phyloP scores from a whole-genome alignment of 2,329 filamentous ascomycete genomes.

The Lasiodiplodia citricola region DNA sequence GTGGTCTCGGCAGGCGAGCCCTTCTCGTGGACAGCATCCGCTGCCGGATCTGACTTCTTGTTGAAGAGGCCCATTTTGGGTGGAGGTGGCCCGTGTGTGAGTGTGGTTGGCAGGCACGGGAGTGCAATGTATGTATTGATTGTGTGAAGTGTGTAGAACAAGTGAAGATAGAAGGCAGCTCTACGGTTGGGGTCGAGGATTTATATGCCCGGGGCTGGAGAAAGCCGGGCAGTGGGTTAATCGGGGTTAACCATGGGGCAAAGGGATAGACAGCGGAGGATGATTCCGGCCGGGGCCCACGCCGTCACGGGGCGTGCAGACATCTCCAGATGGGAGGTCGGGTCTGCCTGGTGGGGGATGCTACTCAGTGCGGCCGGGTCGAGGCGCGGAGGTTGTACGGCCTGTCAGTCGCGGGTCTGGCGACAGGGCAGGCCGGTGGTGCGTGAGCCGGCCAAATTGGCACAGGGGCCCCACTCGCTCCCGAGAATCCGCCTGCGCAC shows the following conservation, averaged over 20 bases:
- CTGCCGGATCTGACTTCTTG: conserved; percentile 19
- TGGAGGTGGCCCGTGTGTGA: conserved; percentile 9
- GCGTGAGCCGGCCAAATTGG: conserved; percentile 19
- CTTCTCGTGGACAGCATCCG: conserved; percentile 18
- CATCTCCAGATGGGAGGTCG: conserved; percentile 24
- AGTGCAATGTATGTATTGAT: not conserved
- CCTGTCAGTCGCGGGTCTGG: conserved; percentile 16
- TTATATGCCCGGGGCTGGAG: conserved; percentile 22
- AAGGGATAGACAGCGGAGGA: conserved; percentile 19
- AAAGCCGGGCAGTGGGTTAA: conserved; percentile 17
- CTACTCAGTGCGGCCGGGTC: conserved; percentile 21
- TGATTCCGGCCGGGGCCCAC: conserved; percentile 16
- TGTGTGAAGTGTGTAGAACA: conserved; percentile 11
- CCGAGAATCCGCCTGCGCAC: conserved; percentile 21
- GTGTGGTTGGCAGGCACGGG: conserved; percentile 20
- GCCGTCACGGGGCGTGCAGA: conserved; percentile 25
- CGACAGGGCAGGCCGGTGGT: conserved; percentile 9
- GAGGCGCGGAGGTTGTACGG: conserved; percentile 19
- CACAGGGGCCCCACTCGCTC: conserved; percentile 8
- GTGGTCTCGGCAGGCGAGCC: conserved; percentile 24
- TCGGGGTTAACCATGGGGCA: conserved; percentile 26
- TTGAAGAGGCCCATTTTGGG: conserved; percentile 27
- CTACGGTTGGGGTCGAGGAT: conserved; percentile 3
- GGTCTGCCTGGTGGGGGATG: conserved; percentile 21
- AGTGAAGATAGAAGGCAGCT: conserved; percentile 9